Base-by-base conservation (phyloP, 1,139 yeast genomes). In the Scheffersomyces titani region DNA sequence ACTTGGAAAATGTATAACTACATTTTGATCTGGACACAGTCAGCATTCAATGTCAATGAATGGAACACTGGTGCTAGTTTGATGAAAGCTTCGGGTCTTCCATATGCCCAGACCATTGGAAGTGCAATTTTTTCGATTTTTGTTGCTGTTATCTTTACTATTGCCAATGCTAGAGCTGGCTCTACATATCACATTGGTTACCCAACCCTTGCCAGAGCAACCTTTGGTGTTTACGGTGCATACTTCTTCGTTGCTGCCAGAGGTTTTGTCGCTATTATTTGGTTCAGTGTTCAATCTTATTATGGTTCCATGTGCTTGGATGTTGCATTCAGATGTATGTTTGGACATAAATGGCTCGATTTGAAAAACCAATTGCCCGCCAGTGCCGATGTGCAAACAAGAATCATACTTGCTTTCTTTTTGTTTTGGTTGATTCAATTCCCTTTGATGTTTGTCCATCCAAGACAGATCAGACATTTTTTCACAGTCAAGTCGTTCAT, bases 281-380 rank as follows among this genome's bases (percentile, higher is more conserved):
- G 77, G 76, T 75, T 71, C 58, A 69, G 75, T 2, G 71, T 69
- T 44, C 78, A 75, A 56, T 66, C 77, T 1, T 75, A 64, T 59
- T 60, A 70, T n/a, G 73, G 76, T 46, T 36, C 61, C 60, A 55
- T 64, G 70, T 59, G 62, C 69, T 65, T 58, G 6, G 49, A 46
- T 19, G 49, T 46, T 20, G 49, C 49, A 7, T 22, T 46, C 6
- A 46, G 49, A 46, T 46, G 49, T 46, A 46, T 46, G 13, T 46
- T 46, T 46, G 49, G 49, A 9, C 49, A 46, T n/a, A 46, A 46
- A 46, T 64, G 30, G 58, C 61, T 46, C 56, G 59, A 47, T 49
- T 75, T 78, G 52, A 63, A 62, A 24, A 61, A 71, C 55, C 70
- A 77, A 63, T 65, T 19, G 53, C 52, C 44, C 60, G 73, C 65